Evolutionary conservation across 805 yeast species (phyloP).

Genomic region (Pichia membranifaciens): DNA sequence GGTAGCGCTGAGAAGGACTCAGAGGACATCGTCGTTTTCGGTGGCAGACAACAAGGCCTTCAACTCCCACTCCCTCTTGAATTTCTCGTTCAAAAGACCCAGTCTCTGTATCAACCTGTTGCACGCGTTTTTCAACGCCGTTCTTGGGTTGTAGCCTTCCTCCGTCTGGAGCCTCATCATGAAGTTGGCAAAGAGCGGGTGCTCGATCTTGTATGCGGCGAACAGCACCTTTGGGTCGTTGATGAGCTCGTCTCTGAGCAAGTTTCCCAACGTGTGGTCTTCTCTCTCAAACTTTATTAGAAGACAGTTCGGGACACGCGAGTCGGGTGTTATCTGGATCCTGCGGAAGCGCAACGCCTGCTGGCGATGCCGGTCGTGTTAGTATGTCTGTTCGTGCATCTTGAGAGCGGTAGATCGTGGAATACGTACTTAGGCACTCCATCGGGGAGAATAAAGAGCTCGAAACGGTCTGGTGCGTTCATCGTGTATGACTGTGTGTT

Average conservation of each 20-base stretch:
- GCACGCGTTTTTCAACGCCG: conserved; percentile 88
- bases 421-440: conserved; percentile 81
- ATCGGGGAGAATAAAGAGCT: conserved; percentile 93
- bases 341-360: background rate
- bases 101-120: conserved; percentile 74
- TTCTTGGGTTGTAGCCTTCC: conserved; percentile 88
- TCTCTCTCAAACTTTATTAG: conserved; percentile 91
- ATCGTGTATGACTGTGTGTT: no score
- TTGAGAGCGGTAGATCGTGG: no score
- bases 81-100: conserved; percentile 66
- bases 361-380: background rate
- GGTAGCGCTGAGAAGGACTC: no score
- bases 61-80: conserved; percentile 89
- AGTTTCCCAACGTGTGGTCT: conserved; percentile 93
- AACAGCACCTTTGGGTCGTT: conserved; percentile 86
- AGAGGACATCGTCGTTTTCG: conserved; percentile 36
- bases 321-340: conserved; percentile 84
- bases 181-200: conserved; percentile 93
- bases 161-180: conserved; percentile 93
- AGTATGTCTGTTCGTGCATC: conserved; percentile 5
- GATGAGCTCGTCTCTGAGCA: conserved; percentile 78
- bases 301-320: conserved; percentile 92
- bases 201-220: conserved; percentile 97
- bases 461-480: conserved; percentile 99
- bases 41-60: conserved; percentile 61